Conservation (phyloP, 2,329 filamentous ascomycete genomes). For the Colletotrichum horii region DNA sequence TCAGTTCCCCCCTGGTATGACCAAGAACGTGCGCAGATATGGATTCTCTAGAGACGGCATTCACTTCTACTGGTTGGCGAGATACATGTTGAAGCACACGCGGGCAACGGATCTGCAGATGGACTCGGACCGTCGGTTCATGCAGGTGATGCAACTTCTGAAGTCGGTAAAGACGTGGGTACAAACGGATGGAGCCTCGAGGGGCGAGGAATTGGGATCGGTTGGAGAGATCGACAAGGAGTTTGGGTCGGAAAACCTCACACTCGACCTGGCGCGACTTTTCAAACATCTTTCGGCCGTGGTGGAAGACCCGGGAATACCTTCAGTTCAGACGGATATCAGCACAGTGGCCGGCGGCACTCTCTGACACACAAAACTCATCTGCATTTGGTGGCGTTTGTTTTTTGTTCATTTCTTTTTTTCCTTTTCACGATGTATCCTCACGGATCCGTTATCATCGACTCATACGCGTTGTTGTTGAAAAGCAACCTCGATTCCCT, state of each 20-base stretch:
- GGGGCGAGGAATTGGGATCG: conserved; percentile 72
- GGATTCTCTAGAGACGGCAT: conserved; percentile 76
- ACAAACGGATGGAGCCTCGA: conserved; percentile 65
- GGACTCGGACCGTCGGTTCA: conserved; percentile 63
- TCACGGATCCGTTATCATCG: conserved; percentile 17
- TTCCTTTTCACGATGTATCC: conserved; percentile 10
- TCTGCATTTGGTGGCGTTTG: conserved; percentile 30
- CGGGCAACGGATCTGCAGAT: conserved; percentile 57
- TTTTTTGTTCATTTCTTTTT: not conserved
- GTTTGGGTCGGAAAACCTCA: conserved; percentile 68
- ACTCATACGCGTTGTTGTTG: conserved; percentile 20
- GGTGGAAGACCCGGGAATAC: conserved; percentile 46
- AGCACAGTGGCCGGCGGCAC: conserved; percentile 33
- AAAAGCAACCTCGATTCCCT: conserved; percentile 23
- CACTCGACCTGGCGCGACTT: conserved; percentile 73
- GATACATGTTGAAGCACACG: conserved; percentile 66
- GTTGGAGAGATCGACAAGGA: conserved; percentile 72
- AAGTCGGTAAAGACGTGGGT: conserved; percentile 67
- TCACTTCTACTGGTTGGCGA: conserved; percentile 76
- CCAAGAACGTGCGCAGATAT: conserved; percentile 60
- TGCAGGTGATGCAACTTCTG: conserved; percentile 64
- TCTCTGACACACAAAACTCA: conserved; percentile 32
- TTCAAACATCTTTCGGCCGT: conserved; percentile 65
- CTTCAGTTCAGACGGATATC: conserved; percentile 47
- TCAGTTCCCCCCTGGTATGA: conserved; percentile 63